Percentiles rank a stretch among this genome's conserved stretches.
Evolutionary conservation across 2,329 filamentous ascomycete species (phyloP).

Genomic region (Blastomyces percursus): DNA sequence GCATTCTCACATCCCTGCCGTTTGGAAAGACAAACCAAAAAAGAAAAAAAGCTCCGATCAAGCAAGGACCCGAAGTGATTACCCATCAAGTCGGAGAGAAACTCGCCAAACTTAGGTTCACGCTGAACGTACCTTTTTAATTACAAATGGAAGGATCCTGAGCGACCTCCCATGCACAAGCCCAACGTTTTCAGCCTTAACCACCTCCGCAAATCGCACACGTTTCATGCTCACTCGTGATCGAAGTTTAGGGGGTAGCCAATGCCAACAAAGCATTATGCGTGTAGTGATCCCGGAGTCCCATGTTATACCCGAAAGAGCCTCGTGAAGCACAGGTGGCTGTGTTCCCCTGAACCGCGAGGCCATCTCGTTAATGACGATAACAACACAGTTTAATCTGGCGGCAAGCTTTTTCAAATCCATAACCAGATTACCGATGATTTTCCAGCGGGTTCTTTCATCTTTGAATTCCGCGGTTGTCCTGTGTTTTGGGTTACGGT

Average conservation of each 20-base stretch:
- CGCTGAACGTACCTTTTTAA: constrained; percentile 25
- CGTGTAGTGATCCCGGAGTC: constrained; percentile 64
- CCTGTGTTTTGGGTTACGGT: constrained; percentile 21
- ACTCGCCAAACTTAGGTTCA: background rate
- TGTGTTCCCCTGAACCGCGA: constrained; percentile 63
- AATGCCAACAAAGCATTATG: constrained; percentile 70
- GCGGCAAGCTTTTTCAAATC: constrained; percentile 61
- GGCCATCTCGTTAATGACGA: constrained; percentile 68
- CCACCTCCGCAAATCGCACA: constrained; percentile 51
- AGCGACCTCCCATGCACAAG: constrained; percentile 19
- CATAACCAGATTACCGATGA: constrained; percentile 55
- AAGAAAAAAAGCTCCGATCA: background rate
- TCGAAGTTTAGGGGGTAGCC: constrained; percentile 37
- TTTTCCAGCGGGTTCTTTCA: constrained; percentile 34
- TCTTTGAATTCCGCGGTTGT: constrained; percentile 4
- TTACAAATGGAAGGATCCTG: constrained; percentile 31
- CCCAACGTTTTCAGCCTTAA: constrained; percentile 51
- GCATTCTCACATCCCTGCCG: background rate
- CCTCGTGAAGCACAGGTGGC: constrained; percentile 58
- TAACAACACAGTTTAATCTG: constrained; percentile 58
- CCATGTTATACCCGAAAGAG: constrained; percentile 67
- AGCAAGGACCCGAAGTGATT: background rate
- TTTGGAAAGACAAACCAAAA: background rate
- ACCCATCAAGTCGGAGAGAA: background rate
- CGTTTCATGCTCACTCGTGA: constrained; percentile 34